These are phyloP conservation scores for Phaffomyces opuntiae DNA, from an alignment of 805 yeast genomes.

Conservation along the genomic window DNA sequence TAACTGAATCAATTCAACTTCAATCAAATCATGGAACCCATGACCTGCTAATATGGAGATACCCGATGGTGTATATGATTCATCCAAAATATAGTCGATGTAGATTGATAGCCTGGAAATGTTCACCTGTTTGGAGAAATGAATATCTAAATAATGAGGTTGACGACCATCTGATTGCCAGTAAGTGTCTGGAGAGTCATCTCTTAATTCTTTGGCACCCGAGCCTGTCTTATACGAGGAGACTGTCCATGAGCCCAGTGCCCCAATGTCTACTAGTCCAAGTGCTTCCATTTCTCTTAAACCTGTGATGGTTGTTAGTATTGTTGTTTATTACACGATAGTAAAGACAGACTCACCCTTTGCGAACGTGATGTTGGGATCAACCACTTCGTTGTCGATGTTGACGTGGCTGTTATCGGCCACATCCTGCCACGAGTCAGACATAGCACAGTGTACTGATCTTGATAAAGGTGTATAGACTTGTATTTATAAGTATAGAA, in stretches of 20 bases:
- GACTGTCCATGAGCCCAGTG: conserved; percentile 77
- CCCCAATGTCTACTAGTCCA: conserved; percentile 70
- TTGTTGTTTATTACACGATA: no score
- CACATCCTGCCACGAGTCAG: conserved; percentile 26
- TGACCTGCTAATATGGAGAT: conserved; percentile 65
- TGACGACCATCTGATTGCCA: conserved; percentile 96
- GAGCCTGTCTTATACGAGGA: conserved; percentile 69
- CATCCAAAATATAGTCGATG: conserved; percentile 68
- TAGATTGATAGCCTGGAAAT: conserved; percentile 64
- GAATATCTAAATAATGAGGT: conserved; percentile 78
- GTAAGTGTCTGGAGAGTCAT: conserved; percentile 61
- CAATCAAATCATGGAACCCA: conserved; percentile 70
- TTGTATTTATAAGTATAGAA: not conserved
- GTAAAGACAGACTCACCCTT: no score
- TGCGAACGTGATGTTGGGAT: not conserved
- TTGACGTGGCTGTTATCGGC: conserved; percentile 10
- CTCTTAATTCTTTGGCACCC: conserved; percentile 66
- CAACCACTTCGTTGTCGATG: conserved; percentile 4
- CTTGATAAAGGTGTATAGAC: not conserved
- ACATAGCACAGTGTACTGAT: conserved; percentile 8
- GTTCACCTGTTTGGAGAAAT: conserved; percentile 70
- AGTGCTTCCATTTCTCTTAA: conserved; percentile 46
- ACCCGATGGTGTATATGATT: conserved; percentile 84
- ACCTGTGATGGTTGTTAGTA: conserved; percentile 26
- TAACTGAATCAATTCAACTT: conserved; percentile 53